Evolutionary conservation across 2,329 filamentous ascomycete species (phyloP).

Genomic region (Dothidotthia symphoricarpi): DNA sequence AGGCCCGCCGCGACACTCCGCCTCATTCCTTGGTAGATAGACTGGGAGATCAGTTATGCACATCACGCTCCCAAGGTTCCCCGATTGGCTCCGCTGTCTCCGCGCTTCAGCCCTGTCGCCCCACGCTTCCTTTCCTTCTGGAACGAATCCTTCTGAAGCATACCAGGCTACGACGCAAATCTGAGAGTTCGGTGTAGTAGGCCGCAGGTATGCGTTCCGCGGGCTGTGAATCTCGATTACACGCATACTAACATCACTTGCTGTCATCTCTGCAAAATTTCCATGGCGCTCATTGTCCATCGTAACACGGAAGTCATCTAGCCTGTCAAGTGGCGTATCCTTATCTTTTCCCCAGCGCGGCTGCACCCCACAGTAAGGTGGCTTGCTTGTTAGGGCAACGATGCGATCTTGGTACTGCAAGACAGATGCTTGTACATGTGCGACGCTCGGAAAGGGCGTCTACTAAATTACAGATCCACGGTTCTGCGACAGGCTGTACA

Average conservation of each 20-base stretch:
- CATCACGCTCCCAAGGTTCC: neutral
- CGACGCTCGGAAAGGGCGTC: no score
- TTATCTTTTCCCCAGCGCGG: constrained; percentile 34
- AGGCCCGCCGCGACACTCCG: neutral
- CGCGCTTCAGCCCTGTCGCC: constrained; percentile 15
- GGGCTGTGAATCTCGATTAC: no score
- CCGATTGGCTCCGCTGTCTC: constrained; percentile 3
- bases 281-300: constrained; percentile 2
- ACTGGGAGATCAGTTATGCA: no score
- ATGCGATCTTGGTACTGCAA: no score
- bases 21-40: neutral
- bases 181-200: no score
- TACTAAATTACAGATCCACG: no score
- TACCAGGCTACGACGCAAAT: neutral
- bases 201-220: no score
- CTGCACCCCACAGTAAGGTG: constrained; percentile 4
- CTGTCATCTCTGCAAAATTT: neutral
- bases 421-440: no score
- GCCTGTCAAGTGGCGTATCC: constrained; percentile 27
- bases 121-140: constrained; percentile 9
- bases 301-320: constrained; percentile 2
- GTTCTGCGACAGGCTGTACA: no score
- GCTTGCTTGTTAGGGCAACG: no score
- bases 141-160: constrained; percentile 1
- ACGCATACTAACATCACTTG: no score